Percentiles rank a stretch among this genome's conserved stretches.
Conservation (phyloP, 2,329 filamentous ascomycete species). For the Aspergillus sp. region DNA sequence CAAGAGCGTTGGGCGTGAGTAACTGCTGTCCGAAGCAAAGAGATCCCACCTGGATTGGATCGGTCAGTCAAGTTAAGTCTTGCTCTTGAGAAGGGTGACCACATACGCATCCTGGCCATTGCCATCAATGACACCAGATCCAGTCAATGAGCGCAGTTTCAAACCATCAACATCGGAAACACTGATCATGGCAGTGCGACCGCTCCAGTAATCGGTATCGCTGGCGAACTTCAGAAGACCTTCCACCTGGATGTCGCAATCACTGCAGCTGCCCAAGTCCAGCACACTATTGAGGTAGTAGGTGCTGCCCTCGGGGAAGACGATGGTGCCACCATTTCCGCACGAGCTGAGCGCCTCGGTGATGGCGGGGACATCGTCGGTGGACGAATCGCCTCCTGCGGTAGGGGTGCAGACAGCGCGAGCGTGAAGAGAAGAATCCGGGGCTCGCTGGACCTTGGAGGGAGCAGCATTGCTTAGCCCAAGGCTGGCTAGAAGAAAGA, state of each 20-base stretch:
- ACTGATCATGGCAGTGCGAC: conserved; percentile 44
- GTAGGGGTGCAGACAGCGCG: conserved; percentile 38
- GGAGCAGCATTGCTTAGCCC: conserved; percentile 7
- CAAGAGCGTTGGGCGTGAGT: conserved; percentile 46
- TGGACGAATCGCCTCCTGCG: conserved; percentile 32
- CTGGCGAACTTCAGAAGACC: conserved; percentile 45
- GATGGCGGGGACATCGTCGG: conserved; percentile 51
- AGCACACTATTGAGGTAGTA: conserved; percentile 50
- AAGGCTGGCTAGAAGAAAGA: conserved; percentile 2
- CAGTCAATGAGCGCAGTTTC: conserved; percentile 45
- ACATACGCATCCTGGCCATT: conserved; percentile 47
- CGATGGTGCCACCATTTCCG: conserved; percentile 49
- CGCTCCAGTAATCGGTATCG: conserved; percentile 47
- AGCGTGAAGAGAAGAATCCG: conserved; percentile 3
- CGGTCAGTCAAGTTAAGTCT: background rate
- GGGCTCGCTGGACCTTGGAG: background rate
- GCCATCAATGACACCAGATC: conserved; percentile 49
- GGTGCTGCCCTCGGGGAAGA: conserved; percentile 45
- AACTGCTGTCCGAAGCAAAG: conserved; percentile 43
- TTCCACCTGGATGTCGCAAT: conserved; percentile 52
- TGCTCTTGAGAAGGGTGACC: background rate
- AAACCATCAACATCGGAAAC: conserved; percentile 42
- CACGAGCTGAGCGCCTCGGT: conserved; percentile 44
- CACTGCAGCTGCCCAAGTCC: conserved; percentile 45
- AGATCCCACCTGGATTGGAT: conserved; percentile 33